These are phyloP conservation scores for Apophysomyces elegans DNA, from an alignment of 371 early-diverging fungal species.

Conservation along the genomic window DNA sequence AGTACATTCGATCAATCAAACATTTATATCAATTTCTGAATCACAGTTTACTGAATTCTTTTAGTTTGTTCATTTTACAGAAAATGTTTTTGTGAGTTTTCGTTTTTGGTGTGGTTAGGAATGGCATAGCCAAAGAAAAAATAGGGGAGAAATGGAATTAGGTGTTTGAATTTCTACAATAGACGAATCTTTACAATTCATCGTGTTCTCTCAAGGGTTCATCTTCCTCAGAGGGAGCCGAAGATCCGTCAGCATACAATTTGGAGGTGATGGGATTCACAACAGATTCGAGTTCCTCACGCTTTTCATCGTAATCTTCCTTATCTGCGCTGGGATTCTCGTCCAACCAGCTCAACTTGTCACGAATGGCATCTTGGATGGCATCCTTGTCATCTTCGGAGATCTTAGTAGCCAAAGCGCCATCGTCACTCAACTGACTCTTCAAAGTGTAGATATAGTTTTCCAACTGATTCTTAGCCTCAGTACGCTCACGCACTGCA, in stretches of 20 bases:
- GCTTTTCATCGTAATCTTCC: conserved; percentile 84
- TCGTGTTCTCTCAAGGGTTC: conserved; percentile 77
- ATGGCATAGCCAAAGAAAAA: not conserved
- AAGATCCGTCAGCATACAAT: conserved; percentile 70
- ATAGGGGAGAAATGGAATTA: not conserved
- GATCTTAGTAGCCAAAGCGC: conserved; percentile 68
- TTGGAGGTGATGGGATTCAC: conserved; percentile 90
- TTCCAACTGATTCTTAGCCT: conserved; percentile 84
- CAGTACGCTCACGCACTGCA: conserved; percentile 83
- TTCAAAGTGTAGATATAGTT: conserved; percentile 85
- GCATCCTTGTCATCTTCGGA: conserved; percentile 86
- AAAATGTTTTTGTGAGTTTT: conserved; percentile 1
- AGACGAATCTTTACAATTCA: conserved; percentile 64
- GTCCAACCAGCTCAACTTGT: conserved; percentile 88
- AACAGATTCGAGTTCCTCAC: conserved; percentile 81
- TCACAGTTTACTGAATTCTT: not conserved
- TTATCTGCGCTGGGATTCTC: conserved; percentile 66
- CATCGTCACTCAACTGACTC: conserved; percentile 77
- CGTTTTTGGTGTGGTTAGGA: not conserved
- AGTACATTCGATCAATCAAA: no score
- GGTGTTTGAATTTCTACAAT: conserved; percentile 3
- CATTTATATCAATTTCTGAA: not conserved
- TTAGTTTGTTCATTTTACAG: conserved; percentile 8
- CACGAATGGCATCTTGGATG: conserved; percentile 87
- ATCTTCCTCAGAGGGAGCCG: conserved; percentile 56